These are phyloP conservation scores for Fusarium algeriense DNA, from an alignment of 2,329 filamentous ascomycete genomes.

Conservation along the genomic window DNA sequence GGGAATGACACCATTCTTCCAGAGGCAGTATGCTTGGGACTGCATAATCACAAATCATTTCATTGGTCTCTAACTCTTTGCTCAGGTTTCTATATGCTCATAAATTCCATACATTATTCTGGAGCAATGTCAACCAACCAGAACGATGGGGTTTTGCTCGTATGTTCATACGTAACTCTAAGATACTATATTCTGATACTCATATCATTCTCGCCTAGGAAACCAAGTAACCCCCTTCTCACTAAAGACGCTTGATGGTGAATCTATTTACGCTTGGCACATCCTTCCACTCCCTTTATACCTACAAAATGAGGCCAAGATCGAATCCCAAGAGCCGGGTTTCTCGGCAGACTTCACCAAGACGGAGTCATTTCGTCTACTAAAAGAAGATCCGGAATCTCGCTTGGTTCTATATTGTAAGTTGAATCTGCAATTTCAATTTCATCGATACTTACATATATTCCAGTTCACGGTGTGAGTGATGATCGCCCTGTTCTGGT, in stretches of 20 bases:
- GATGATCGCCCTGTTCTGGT: neutral
- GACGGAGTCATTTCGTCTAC: constrained; percentile 69
- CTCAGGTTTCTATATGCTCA: constrained; percentile 85
- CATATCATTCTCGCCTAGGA: constrained; percentile 60
- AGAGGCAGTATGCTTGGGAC: constrained; percentile 74
- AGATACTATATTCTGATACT: constrained; percentile 9
- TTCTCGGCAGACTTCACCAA: constrained; percentile 66
- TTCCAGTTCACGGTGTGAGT: constrained; percentile 72
- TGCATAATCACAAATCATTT: constrained; percentile 11
- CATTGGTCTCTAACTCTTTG: constrained; percentile 21
- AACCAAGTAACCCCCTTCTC: constrained; percentile 92
- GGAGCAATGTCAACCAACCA: constrained; percentile 79
- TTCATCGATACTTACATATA: constrained; percentile 21
- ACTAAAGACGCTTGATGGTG: constrained; percentile 78
- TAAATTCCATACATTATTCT: constrained; percentile 78
- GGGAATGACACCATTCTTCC: constrained; percentile 76
- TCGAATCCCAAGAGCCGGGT: constrained; percentile 66
- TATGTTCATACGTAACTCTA: constrained; percentile 53
- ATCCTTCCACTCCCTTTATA: constrained; percentile 85
- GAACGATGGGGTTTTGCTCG: constrained; percentile 89
- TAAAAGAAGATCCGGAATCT: constrained; percentile 72
- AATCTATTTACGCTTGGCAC: constrained; percentile 90
- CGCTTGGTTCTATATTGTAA: constrained; percentile 74
- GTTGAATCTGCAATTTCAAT: constrained; percentile 38
- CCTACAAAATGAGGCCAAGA: constrained; percentile 73